Evolutionary conservation across 1,284 basidiomycete species (phyloP).

Genomic region (Meira nashicola): DNA sequence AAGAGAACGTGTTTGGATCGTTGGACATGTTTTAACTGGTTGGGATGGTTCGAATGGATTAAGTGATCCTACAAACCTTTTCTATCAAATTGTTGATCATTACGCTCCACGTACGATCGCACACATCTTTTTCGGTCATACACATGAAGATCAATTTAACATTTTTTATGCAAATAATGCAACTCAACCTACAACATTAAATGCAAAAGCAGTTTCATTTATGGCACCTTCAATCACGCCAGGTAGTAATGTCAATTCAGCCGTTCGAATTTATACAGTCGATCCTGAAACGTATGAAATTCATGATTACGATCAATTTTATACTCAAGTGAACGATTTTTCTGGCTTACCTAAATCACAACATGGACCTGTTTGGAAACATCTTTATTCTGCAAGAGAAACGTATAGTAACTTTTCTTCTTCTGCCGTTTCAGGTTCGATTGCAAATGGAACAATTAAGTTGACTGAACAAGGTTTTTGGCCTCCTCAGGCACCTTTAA

Average conservation of each 20-base stretch:
- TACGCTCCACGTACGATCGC: slow-evolving; percentile 73
- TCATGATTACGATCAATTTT: slow-evolving; percentile 47
- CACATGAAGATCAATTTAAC: slow-evolving; percentile 74
- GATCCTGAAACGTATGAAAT: slow-evolving; percentile 60
- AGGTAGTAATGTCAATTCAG: slow-evolving; percentile 69
- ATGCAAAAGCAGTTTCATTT: slow-evolving; percentile 14
- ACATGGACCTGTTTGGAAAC: slow-evolving; percentile 64
- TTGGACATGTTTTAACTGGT: slow-evolving; percentile 71
- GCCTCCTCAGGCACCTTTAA: slow-evolving; percentile 66
- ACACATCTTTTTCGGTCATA: slow-evolving; percentile 75
- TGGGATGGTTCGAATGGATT: slow-evolving; percentile 66
- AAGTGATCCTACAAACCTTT: slow-evolving; percentile 39
- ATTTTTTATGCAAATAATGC: slow-evolving; percentile 76
- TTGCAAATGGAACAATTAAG: slow-evolving; percentile 6
- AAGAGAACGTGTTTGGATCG: slow-evolving; percentile 63
- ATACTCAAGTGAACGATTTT: slow-evolving; percentile 32
- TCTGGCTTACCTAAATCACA: slow-evolving; percentile 57
- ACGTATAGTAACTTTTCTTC: slow-evolving; percentile 61
- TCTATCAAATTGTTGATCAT: slow-evolving; percentile 64
- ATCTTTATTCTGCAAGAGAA: slow-evolving; percentile 69
- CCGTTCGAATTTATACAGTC: slow-evolving; percentile 73
- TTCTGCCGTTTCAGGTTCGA: slow-evolving; percentile 10
- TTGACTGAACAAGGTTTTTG: slow-evolving; percentile 54
- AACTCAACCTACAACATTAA: slow-evolving; percentile 20
- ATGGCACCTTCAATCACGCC: slow-evolving; percentile 71